Base-by-base conservation (phyloP, 2,329 filamentous ascomycete species). In the Trichoderma sp. region DNA sequence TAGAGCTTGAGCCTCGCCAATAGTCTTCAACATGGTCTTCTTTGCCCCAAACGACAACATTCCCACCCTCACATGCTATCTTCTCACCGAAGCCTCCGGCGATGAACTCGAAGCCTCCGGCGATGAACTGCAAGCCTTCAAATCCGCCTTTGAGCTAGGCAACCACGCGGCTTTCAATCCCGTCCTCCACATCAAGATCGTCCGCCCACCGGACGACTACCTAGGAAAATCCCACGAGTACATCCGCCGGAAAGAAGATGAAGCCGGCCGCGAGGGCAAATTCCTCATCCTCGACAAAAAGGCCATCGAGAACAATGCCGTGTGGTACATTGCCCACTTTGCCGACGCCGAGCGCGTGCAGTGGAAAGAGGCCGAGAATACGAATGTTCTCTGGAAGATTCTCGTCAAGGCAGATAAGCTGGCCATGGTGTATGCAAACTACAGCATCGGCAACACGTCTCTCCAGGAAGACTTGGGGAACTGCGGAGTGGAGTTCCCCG, bases 281-380 rank as follows among this genome's bases (percentile, higher is more conserved):
- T 72, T 73, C 43, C 55, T 70, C 14, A 47, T 73, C 10, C 60
- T 72, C 43, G 70, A 72, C 21, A 66, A 70, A 12, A 51, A 60
- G 5, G 61, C 64, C 3, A 19, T 51, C 5, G 43, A 47, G 6
- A 52, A 67, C 1, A 63, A 57, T 17, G 70, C 68, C 1, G 57
- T 72, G 1, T 72, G 70, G 70, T 72, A 71, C 57, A 64, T 72
- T 1, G 64, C 65, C 3, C 21, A 28, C 1, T 72, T 71, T 50
- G 69, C 69, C 0, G 44, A 50, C n/a, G 52, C 68, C 4, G 64
- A 68, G 17, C 5, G 30, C 2, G 3, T 52, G 7, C 2, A 41
- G 0, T 54, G 67, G 65, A 10, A 47, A 2, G 34, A 52, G 7
- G 71, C 66, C 1, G 67, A 67, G 52, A 69, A 64, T 30, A 68